Percentiles rank a stretch among this genome's conserved stretches.
Evolutionary conservation across 2,329 filamentous ascomycete genomes (phyloP).

Genomic region (Aspergillus sp.): DNA sequence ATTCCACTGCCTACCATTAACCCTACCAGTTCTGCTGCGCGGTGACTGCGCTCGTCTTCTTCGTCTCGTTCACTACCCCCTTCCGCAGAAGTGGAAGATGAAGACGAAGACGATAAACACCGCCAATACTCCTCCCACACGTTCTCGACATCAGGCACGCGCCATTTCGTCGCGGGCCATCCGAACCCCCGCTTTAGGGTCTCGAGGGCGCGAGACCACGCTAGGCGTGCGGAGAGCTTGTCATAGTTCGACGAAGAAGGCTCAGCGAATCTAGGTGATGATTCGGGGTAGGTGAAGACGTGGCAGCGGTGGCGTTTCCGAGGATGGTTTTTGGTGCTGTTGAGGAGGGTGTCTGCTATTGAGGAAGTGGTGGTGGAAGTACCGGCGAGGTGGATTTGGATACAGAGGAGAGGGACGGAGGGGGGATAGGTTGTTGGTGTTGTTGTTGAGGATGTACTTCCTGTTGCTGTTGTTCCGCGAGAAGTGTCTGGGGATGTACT

Average conservation of each 20-base stretch:
- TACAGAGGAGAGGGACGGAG: conserved; percentile 35
- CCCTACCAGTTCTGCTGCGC: conserved; percentile 22
- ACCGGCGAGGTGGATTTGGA: conserved; percentile 59
- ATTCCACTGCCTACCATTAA: conserved; percentile 19
- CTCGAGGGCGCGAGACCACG: conserved; percentile 65
- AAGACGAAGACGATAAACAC: conserved; percentile 20
- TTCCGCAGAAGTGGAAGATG: not conserved
- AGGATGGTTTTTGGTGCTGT: conserved; percentile 27
- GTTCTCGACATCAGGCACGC: conserved; percentile 37
- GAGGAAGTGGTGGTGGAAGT: conserved; percentile 41
- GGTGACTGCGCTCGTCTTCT: conserved; percentile 22
- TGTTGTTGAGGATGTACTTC: conserved; percentile 33
- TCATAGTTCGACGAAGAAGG: conserved; percentile 64
- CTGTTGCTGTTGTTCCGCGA: too few relatives aligned
- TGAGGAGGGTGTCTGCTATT: conserved; percentile 11
- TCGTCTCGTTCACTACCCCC: conserved; percentile 3
- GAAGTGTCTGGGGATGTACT: conserved; percentile 28
- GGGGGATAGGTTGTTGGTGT: conserved; percentile 13
- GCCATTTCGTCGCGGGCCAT: conserved; percentile 32
- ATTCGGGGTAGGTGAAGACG: conserved; percentile 57
- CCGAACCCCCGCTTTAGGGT: conserved; percentile 61
- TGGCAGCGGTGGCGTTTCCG: conserved; percentile 36
- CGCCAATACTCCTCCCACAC: conserved; percentile 43
- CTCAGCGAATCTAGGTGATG: conserved; percentile 66
- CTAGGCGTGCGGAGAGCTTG: conserved; percentile 60